Conservation (phyloP, 345 rosid species). For the Rhizophora mangle region DNA sequence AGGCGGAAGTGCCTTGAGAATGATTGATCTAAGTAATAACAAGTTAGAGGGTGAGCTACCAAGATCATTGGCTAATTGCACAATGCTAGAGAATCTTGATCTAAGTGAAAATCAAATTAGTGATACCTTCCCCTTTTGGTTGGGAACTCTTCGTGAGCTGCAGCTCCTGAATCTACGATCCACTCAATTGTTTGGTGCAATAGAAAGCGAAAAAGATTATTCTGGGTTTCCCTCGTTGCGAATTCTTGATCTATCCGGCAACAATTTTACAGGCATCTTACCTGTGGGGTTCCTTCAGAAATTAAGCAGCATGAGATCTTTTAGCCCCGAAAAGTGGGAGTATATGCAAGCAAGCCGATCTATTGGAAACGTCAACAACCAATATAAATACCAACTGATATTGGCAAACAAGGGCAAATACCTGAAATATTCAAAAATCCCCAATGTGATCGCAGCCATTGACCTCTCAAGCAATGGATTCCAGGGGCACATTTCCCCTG, state of each 20-base stretch:
- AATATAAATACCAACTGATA: not conserved
- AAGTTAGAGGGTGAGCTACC: slow-evolving; percentile 1
- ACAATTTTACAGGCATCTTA: not conserved
- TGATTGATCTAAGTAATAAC: not conserved
- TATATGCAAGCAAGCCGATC: not conserved
- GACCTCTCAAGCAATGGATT: slow-evolving; percentile 14
- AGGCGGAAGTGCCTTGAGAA: not conserved
- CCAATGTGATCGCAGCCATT: not conserved
- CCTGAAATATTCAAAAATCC: not conserved
- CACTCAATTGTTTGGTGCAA: not conserved
- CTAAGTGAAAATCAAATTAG: not conserved
- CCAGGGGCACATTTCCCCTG: not conserved
- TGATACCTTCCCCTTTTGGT: not conserved
- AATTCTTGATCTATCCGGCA: not conserved
- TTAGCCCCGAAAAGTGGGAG: not conserved
- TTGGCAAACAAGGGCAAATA: slow-evolving; percentile 3
- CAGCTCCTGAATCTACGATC: not conserved
- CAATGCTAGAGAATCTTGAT: not conserved
- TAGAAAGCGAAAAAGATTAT: not conserved
- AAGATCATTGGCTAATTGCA: slow-evolving; percentile 1
- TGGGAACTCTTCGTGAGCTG: not conserved
- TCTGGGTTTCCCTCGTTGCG: not conserved
- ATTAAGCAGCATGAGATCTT: not conserved
- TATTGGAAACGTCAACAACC: no score
- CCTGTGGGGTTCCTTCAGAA: not conserved